These are phyloP conservation scores for Boletus rubescentipes DNA, from an alignment of 768 basidiomycete species.

Conservation along the genomic window DNA sequence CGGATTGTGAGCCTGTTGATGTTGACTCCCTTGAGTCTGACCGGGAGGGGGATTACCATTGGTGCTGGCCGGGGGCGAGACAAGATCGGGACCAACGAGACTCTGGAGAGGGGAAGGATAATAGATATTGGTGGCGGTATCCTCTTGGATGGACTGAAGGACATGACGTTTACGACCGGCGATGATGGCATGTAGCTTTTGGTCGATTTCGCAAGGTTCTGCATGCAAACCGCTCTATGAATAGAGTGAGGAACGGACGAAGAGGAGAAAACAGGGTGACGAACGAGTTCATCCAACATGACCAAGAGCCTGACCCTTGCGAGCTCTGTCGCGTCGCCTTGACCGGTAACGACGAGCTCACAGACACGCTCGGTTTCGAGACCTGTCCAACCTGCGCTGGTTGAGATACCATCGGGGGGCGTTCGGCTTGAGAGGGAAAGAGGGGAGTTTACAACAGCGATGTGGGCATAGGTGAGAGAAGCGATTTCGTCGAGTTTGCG, in stretches of 20 bases:
- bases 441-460: slow-evolving; percentile 89
- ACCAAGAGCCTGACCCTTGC: slow-evolving; percentile 89
- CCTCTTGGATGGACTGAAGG: slow-evolving; percentile 92
- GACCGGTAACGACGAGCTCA: slow-evolving; percentile 87
- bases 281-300: slow-evolving; percentile 91
- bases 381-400: slow-evolving; percentile 79
- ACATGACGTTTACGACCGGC: slow-evolving; percentile 85
- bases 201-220: slow-evolving; percentile 91
- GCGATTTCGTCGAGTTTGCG: slow-evolving; percentile 92
- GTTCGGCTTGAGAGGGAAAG: slow-evolving; percentile 71
- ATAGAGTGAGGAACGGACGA: background rate
- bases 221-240: slow-evolving; percentile 84
- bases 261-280: slow-evolving; percentile 31
- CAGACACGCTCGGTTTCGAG: slow-evolving; percentile 94
- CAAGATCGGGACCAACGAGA: slow-evolving; percentile 68
- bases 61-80: slow-evolving; percentile 36
- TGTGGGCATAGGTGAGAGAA: slow-evolving; percentile 86
- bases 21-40: slow-evolving; percentile 20
- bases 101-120: slow-evolving; percentile 89
- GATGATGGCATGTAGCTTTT: slow-evolving; percentile 89
- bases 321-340: slow-evolving; percentile 85
- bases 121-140: slow-evolving; percentile 97
- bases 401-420: slow-evolving; percentile 75
- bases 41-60: slow-evolving; percentile 34
- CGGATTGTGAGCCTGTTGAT: slow-evolving; percentile 49